phyloP scores from a whole-genome alignment of 495 filamentous ascomycete species.

The Venustampulla echinocandica region DNA sequence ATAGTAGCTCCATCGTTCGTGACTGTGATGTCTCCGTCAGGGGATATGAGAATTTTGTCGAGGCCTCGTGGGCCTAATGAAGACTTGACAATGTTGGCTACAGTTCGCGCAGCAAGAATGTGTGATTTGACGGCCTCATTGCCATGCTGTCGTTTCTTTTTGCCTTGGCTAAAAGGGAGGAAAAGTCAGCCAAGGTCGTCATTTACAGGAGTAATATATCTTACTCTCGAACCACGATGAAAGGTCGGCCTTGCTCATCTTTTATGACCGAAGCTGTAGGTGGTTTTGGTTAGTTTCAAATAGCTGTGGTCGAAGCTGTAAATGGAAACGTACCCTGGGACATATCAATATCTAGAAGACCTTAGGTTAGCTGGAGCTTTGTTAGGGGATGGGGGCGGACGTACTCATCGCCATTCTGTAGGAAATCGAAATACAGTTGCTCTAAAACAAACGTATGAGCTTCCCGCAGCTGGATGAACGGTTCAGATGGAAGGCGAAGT shows the following conservation, averaged over 20 bases:
- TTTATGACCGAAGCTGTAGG: slow-evolving; percentile 44
- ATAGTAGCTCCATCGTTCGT: slow-evolving; percentile 99
- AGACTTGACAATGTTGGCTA: slow-evolving; percentile 94
- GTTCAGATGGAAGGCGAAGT: slow-evolving; percentile 1
- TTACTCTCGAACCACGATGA: slow-evolving; percentile 98
- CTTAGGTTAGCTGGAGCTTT: slow-evolving; percentile 29
- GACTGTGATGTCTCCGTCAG: slow-evolving; percentile 97
- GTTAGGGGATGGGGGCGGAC: slow-evolving; percentile 5
- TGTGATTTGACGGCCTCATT: slow-evolving; percentile 96
- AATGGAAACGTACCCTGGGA: slow-evolving; percentile 52
- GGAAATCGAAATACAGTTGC: too few species aligned
- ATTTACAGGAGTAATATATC: slow-evolving; percentile 22
- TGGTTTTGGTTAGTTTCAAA: slow-evolving; percentile 6
- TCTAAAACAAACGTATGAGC: too few species aligned
- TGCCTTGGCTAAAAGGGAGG: slow-evolving; percentile 67
- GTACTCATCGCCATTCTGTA: slow-evolving; percentile 27
- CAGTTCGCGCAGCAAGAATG: slow-evolving; percentile 91
- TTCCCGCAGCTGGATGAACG: neutral
- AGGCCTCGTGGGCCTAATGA: slow-evolving; percentile 93
- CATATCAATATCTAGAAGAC: slow-evolving; percentile 57
- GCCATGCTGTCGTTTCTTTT: slow-evolving; percentile 93
- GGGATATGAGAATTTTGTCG: slow-evolving; percentile 98
- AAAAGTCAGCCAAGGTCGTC: slow-evolving; percentile 15
- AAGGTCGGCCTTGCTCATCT: slow-evolving; percentile 94
- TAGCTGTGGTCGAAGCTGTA: neutral